phyloP scores from a whole-genome alignment of 768 basidiomycete genomes.

The Phylloporus rhodoxanthus region DNA sequence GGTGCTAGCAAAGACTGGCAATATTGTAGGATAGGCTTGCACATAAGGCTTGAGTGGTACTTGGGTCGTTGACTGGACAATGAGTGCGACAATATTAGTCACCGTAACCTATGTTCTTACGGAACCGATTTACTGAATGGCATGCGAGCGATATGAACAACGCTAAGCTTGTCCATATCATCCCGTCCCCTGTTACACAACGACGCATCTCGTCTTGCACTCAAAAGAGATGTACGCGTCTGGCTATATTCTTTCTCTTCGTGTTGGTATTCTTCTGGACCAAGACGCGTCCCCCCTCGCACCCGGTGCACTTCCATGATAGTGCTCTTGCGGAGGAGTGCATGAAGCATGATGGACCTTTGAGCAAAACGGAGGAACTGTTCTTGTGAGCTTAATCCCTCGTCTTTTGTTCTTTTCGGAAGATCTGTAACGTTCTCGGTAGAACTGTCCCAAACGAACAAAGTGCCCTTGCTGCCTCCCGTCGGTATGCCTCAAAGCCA shows the following conservation, averaged over 20 bases:
- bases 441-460: conserved; percentile 49
- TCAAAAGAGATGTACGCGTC: conserved; percentile 13
- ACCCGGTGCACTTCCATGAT: conserved; percentile 6
- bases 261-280: conserved; percentile 14
- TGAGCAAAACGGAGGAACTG: conserved; percentile 37
- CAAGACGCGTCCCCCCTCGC: background rate
- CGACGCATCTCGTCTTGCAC: background rate
- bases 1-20: conserved; percentile 22
- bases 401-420: background rate
- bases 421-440: background rate
- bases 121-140: too few relatives aligned
- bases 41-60: background rate
- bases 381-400: conserved; percentile 36
- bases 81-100: too few relatives aligned
- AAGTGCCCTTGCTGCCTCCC: conserved; percentile 47
- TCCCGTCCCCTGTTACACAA: conserved; percentile 19
- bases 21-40: background rate
- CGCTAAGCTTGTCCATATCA: background rate
- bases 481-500: conserved; percentile 46
- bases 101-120: too few relatives aligned
- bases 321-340: conserved; percentile 14
- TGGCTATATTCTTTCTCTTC: conserved; percentile 9
- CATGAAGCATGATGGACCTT: conserved; percentile 16
- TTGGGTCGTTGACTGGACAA: too few relatives aligned
- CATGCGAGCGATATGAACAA: background rate